Evolutionary conservation across 495 filamentous ascomycete genomes (phyloP).

Genomic region (Aspergillus biplanus): DNA sequence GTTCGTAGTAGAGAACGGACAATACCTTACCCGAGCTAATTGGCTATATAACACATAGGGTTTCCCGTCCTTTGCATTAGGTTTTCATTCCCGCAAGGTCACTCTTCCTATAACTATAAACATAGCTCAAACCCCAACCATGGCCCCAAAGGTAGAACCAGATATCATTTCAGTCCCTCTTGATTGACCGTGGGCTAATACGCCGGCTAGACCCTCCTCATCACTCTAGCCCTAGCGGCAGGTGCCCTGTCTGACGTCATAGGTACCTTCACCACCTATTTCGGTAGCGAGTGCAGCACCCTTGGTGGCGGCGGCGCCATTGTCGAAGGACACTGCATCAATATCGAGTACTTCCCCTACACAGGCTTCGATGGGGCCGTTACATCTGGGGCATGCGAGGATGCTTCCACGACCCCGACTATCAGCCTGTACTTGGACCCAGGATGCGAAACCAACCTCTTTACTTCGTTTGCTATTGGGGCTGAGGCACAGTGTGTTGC

Average conservation of each 20-base stretch:
- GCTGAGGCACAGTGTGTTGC: not conserved
- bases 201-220: not conserved
- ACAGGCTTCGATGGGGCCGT: not conserved
- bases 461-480: not conserved
- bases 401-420: not conserved
- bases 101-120: not conserved
- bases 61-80: not conserved
- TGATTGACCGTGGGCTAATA: not conserved
- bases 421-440: slow-evolving; percentile 1
- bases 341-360: not conserved
- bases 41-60: slow-evolving; percentile 1
- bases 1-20: not conserved
- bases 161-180: not conserved
- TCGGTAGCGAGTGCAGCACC: not conserved
- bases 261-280: not conserved
- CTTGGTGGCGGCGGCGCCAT: not conserved
- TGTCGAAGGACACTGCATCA: slow-evolving; percentile 1
- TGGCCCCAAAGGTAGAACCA: not conserved
- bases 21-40: slow-evolving; percentile 1
- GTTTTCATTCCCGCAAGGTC: not conserved
- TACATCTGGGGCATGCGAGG: not conserved
- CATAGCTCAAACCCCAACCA: not conserved
- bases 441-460: slow-evolving; percentile 1
- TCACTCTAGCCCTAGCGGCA: not conserved
- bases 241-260: not conserved